Base-by-base conservation (phyloP, 2,329 filamentous ascomycete genomes). In the Cadophora malorum region DNA sequence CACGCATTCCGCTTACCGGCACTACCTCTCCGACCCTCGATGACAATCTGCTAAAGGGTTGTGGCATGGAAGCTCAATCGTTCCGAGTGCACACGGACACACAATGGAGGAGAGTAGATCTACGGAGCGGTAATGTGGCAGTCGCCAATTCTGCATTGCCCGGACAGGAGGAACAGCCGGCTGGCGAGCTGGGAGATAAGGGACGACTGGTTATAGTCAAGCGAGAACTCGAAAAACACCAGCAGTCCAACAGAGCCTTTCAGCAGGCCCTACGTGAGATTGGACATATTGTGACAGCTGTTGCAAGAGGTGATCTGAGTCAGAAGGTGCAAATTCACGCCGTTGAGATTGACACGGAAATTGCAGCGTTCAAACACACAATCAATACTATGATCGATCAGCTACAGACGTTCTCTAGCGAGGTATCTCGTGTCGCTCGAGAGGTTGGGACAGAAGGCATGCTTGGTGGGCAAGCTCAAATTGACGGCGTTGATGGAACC, bases 371-470 rank as follows among this genome's bases (percentile, higher is more conserved):
- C 84, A 98, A 98, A 82, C 66, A 78, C 75, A 75, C 77, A 38
- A 98, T 98, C 83, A 98, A 98, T 79, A 96, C 92, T 73, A 98
- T 98, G 95, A 97, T 98, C 88, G 95, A 98, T 78, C 95, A 97
- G 80, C 86, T 98, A 68, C 94, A 97, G 79, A 92, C 96, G 69
- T 98, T 98, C 80, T 95, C 95, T 72, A 96, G 93, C 80, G 94
- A 98, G 82, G 95, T 98, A 76, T 97, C 95, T 41, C 91, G 93
- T 73, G 90, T 98, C 74, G 95, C 95, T 64, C 92, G 93, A 79
- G 95, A 98, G 80, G 95, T 98, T 83, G 95, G 95, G 74, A 98
- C 95, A 14, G 94, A 98, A 79, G 95, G 95, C 77, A 91, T 96
- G 71, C 89, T 98, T 52, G 95, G 95, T 75, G 95, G 95, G 52